A percentile compares a stretch with the other conserved stretches of the same genome.
phyloP scores from a whole-genome alignment of 768 basidiomycete genomes.

The Mycena galopus region DNA sequence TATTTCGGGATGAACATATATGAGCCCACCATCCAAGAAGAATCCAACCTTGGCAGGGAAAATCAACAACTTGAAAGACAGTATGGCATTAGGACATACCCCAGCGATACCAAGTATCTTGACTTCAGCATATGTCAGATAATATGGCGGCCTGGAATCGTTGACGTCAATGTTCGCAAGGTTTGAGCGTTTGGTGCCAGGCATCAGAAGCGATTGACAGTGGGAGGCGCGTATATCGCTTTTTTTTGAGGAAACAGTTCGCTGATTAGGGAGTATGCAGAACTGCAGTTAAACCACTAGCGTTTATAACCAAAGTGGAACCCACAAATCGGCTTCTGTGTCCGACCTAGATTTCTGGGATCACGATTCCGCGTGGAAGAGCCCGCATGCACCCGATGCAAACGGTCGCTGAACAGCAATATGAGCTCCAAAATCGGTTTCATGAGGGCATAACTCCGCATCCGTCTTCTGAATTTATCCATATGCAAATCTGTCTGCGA shows the following conservation, averaged over 20 bases:
- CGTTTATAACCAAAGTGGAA: neutral
- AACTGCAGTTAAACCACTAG: neutral
- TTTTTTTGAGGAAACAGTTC: too few relatives aligned
- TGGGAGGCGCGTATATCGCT: too few relatives aligned
- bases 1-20: neutral
- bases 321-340: neutral
- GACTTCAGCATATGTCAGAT: slow-evolving; percentile 5
- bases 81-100: too few relatives aligned
- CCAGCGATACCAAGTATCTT: slow-evolving; percentile 15
- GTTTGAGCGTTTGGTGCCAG: neutral
- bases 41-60: slow-evolving; percentile 67
- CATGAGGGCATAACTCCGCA: too few relatives aligned
- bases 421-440: neutral
- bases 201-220: neutral
- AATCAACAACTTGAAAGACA: too few relatives aligned
- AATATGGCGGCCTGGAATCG: slow-evolving; percentile 4
- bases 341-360: neutral
- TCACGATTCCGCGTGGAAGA: neutral
- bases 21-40: slow-evolving; percentile 72
- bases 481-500: neutral
- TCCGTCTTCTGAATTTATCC: neutral
- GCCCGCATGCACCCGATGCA: neutral
- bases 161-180: neutral
- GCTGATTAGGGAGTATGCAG: too few relatives aligned
- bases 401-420: neutral